Conservation (phyloP, 306 rosid species). For the Cicer cuneatum region DNA sequence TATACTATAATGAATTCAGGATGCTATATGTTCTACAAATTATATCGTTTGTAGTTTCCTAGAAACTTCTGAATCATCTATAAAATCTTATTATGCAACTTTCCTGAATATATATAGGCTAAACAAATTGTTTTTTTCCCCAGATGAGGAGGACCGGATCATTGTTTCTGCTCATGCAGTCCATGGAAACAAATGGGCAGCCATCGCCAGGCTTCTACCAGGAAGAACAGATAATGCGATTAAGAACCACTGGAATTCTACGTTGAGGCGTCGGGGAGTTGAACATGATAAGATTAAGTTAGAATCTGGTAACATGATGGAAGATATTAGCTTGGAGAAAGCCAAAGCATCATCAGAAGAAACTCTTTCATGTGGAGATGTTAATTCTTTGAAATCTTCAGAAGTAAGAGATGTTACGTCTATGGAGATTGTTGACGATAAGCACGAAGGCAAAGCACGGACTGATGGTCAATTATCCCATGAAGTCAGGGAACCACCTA, state of each 20-base stretch:
- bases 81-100: slow-evolving; percentile 28
- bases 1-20: slow-evolving; percentile 7
- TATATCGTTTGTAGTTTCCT: slow-evolving; percentile 20
- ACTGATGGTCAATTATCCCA: slow-evolving; percentile 52
- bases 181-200: slow-evolving; percentile 96
- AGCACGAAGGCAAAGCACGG: slow-evolving; percentile 54
- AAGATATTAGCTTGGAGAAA: slow-evolving; percentile 77
- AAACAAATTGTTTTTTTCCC: slow-evolving; percentile 38
- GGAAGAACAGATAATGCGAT: slow-evolving; percentile 95
- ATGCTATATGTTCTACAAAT: neutral
- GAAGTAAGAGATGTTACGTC: slow-evolving; percentile 77
- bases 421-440: slow-evolving; percentile 60
- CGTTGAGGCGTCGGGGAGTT: slow-evolving; percentile 72
- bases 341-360: slow-evolving; percentile 92
- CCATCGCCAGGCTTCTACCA: slow-evolving; percentile 77
- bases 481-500: slow-evolving; percentile 64
- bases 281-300: slow-evolving; percentile 61
- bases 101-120: slow-evolving; percentile 40
- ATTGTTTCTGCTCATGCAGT: slow-evolving; percentile 89
- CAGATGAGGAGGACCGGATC: slow-evolving; percentile 91
- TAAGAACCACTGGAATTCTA: slow-evolving; percentile 95
- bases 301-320: slow-evolving; percentile 59
- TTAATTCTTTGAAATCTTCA: slow-evolving; percentile 71
- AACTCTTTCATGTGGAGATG: slow-evolving; percentile 81
- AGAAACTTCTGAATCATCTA: slow-evolving; percentile 19